Percentiles rank a stretch among this genome's conserved stretches.
phyloP scores from a whole-genome alignment of 176 grass and related monocot species.

The Ananas comosus region DNA sequence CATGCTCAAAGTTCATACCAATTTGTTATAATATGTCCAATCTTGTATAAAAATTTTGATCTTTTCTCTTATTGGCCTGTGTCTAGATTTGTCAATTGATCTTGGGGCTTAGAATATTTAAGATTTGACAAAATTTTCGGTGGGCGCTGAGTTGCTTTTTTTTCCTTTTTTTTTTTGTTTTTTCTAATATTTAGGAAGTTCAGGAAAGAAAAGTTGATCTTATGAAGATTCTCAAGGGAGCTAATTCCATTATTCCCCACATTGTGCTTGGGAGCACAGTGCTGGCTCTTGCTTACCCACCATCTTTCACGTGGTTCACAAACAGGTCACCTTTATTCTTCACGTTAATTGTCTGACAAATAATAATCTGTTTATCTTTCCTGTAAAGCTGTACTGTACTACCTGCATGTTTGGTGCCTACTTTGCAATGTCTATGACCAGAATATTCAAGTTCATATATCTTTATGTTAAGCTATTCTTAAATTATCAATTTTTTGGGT shows the following conservation, averaged over 20 bases:
- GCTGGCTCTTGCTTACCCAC: slow-evolving; percentile 76
- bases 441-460: too few relatives aligned
- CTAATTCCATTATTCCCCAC: slow-evolving; percentile 82
- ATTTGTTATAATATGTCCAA: background rate
- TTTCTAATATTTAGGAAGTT: slow-evolving; percentile 27
- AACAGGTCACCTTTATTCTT: slow-evolving; percentile 39
- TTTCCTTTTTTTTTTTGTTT: background rate
- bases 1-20: background rate
- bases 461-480: too few relatives aligned
- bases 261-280: slow-evolving; percentile 78
- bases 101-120: background rate
- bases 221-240: slow-evolving; percentile 48
- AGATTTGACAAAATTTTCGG: background rate
- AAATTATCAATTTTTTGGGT: too few relatives aligned
- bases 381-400: too few relatives aligned
- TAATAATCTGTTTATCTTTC: too few relatives aligned
- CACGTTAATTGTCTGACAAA: background rate
- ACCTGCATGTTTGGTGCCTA: too few relatives aligned
- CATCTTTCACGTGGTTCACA: slow-evolving; percentile 97
- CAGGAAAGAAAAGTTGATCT: slow-evolving; percentile 34
- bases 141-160: background rate
- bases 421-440: too few relatives aligned
- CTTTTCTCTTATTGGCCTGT: too few relatives aligned
- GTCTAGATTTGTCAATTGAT: too few relatives aligned
- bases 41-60: background rate